Evolutionary conservation across 352 stramenopile genomes (phyloP), one percentile per base, ranked within the genome.

Genomic region (Pythium aphanidermatum): DNA sequence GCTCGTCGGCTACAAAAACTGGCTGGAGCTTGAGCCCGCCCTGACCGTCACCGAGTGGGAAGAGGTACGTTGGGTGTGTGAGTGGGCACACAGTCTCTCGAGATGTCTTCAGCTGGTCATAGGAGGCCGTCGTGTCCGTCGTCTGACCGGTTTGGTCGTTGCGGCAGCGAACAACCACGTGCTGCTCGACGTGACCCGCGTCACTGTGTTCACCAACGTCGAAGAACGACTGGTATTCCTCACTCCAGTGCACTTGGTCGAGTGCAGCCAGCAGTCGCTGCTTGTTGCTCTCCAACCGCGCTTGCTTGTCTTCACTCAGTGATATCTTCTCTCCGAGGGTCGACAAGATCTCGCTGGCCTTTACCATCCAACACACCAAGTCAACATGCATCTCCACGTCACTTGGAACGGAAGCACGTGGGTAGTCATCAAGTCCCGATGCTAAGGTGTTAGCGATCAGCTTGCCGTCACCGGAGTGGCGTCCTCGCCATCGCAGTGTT

Each of bases 381-480:
- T 98, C 92, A 19, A 97, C 78, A 44, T 98, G 89, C 57, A 82
- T 84, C 50, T 98, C 89, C 24, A 80, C 59, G 8, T 80, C 45
- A 21, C 66, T 81, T 3, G 83, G 74, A 34, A 60, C 55, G n/a
- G 72, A 92, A 1, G 82, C 80, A 40, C 81, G 68, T 2, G 92
- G 92, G 52, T 95, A 98, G 62, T 98, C 92, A 38, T 98, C 92
- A 7, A 98, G 51, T 0, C 92, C 92, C 0, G 86, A 97, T 1
- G 88, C 84, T 2, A 97, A 58, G n/a, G 86, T 97, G 58, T 96
- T 95, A 4, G 89, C 58, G 40, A 95, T 86, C 24, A 96, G 63
- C 32, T 88, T 90, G 30, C 77, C 74, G 52, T 90, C 73, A 27
- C 84, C 65, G 0, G 54, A 19, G 21, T 70, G 60, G 7, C 85